Base-by-base conservation (phyloP, 208 protist genomes). In the Trypanosoma vivax region DNA sequence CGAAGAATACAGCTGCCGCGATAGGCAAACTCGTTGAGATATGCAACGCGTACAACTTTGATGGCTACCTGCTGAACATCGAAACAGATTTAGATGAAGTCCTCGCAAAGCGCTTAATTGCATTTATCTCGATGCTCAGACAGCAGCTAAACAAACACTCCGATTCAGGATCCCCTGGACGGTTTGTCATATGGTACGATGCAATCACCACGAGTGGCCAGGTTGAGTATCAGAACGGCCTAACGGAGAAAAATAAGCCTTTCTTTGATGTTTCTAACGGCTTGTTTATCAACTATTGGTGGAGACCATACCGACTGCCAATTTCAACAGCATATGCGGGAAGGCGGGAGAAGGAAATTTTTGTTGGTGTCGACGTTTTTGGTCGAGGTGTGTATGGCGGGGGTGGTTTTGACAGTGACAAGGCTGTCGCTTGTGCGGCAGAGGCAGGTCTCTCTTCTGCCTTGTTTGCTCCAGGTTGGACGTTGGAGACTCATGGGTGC, bases 41-140 rank as follows among this genome's bases (percentile, higher is more conserved):
- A 6, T 75, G 65, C 40, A 52, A 82, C 13, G 34, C 67, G 21
- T 88, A 91, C 59, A 60, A 70, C 28, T 97, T 97, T 52, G 90
- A 97, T 60, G 92, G 92, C 7, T 97, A 92, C 57, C 65, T 97
- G 9, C 31, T 97, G 13, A 97, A 97, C 67, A 72, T 96, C 35
- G 92, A 97, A 65, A 79, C 62, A 41, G 9, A 14, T 31, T 28
- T 88, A 21, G 61, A 65, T 27, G 10, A 46, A 39, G 59, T 6
- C 6, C 24, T 79, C 30, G 70, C 74, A 29, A 70, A 82, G 42
- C 66, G 73, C 2, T 58, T 92, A 5, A 40, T 76, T 5, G 41
- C 72, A 18, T 92, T 92, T 65, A 63, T 65, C 27, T 42, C 54
- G 11, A 73, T 72, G 61, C 79, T 92, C 19, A 65, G 70, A 19